A percentile compares a stretch with the other conserved stretches of the same genome.
Conservation (phyloP, 106 monocot genomes). For the Apostasia ramifera region DNA sequence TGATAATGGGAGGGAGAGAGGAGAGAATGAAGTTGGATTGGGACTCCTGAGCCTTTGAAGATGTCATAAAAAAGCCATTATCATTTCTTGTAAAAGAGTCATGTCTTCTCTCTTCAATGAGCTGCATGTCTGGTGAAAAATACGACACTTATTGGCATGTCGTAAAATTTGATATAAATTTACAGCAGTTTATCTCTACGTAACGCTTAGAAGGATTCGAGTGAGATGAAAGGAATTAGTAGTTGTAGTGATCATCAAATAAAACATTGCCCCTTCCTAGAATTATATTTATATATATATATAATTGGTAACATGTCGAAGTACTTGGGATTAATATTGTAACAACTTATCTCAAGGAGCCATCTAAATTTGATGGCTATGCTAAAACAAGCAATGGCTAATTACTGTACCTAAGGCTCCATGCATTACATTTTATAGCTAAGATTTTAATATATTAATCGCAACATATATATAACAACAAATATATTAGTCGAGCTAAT, state of each 20-base stretch:
- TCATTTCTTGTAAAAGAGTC: slow-evolving; percentile 24
- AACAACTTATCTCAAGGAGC: too few relatives aligned
- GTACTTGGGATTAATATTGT: too few relatives aligned
- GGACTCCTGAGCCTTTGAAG: slow-evolving; percentile 24
- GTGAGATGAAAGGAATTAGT: too few relatives aligned
- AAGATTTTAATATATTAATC: too few relatives aligned
- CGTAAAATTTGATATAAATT: neutral
- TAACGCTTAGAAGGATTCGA: too few relatives aligned
- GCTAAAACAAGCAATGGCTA: too few relatives aligned
- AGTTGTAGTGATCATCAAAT: neutral
- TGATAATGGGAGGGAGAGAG: slow-evolving; percentile 20
- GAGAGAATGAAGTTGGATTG: slow-evolving; percentile 23
- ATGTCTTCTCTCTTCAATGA: slow-evolving; percentile 19
- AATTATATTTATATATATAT: neutral
- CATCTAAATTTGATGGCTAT: too few relatives aligned
- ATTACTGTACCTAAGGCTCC: too few relatives aligned
- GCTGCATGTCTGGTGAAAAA: slow-evolving; percentile 30
- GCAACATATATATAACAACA: too few relatives aligned
- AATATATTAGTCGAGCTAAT: too few relatives aligned
- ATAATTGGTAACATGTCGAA: neutral
- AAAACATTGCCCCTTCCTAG: too few relatives aligned
- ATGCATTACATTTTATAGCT: too few relatives aligned
- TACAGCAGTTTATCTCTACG: neutral
- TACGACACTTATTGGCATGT: neutral
- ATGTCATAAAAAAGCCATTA: slow-evolving; percentile 20